Percentiles rank a stretch among this genome's conserved stretches.
Evolutionary conservation across 2,329 filamentous ascomycete species (phyloP).

Genomic region (Phialocephala subalpina): DNA sequence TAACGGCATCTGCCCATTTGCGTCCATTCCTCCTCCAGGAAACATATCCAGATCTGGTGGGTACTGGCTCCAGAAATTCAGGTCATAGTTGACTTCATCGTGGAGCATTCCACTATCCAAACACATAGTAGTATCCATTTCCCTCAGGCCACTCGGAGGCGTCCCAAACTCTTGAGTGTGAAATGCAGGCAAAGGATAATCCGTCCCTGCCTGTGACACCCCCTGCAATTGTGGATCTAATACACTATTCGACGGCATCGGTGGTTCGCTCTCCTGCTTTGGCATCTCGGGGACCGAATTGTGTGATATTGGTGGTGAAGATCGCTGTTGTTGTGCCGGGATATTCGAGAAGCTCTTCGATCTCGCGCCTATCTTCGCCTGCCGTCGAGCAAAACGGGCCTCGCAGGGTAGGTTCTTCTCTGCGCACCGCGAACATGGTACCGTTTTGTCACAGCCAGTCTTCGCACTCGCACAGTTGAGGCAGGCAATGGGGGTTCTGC

Average conservation of each 20-base stretch:
- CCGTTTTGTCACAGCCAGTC: constrained; percentile 58
- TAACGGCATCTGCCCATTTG: neutral
- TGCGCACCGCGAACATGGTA: constrained; percentile 57
- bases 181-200: constrained; percentile 7
- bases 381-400: constrained; percentile 58
- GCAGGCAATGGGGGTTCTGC: constrained; percentile 57
- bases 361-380: constrained; percentile 34
- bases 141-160: constrained; percentile 12
- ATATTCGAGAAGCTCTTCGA: constrained; percentile 17
- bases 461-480: constrained; percentile 59
- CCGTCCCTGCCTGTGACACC: neutral
- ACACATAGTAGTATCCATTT: constrained; percentile 20
- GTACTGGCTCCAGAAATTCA: constrained; percentile 54
- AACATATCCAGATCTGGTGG: constrained; percentile 52
- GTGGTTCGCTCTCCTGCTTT: constrained; percentile 1
- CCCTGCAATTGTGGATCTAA: constrained; percentile 10
- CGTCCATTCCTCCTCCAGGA: neutral
- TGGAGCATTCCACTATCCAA: constrained; percentile 25
- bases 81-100: constrained; percentile 50
- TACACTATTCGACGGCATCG: constrained; percentile 9
- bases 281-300: constrained; percentile 16
- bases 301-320: constrained; percentile 13
- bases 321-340: neutral
- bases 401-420: constrained; percentile 58
- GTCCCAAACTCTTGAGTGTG: constrained; percentile 14